phyloP scores from a whole-genome alignment of 192 early-diverging fungal species.

The Backusella psychrophila region DNA sequence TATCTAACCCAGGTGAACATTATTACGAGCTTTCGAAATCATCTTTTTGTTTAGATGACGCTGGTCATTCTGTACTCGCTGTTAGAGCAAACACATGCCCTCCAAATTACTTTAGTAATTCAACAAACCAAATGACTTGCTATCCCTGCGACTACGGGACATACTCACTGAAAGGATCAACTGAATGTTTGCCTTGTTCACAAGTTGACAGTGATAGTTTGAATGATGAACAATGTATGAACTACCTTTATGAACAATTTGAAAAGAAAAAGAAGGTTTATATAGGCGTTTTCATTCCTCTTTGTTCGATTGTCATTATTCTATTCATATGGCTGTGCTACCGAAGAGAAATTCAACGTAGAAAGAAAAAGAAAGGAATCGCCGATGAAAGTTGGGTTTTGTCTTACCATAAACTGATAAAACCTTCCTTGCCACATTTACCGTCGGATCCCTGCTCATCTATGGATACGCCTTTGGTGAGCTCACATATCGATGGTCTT shows the following conservation, averaged over 20 bases:
- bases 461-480: neutral
- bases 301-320: neutral
- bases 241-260: neutral
- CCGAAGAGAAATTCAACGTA: neutral
- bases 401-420: neutral
- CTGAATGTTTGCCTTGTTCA: conserved; percentile 7
- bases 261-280: neutral
- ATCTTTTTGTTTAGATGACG: neutral
- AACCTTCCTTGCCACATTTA: neutral
- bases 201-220: too few relatives aligned
- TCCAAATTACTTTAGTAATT: neutral
- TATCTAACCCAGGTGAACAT: conserved; percentile 11
- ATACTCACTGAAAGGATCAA: neutral
- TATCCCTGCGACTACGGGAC: conserved; percentile 1
- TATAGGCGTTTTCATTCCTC: conserved; percentile 17
- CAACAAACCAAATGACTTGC: neutral
- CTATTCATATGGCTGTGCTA: neutral
- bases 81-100: conserved; percentile 7
- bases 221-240: neutral
- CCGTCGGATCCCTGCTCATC: neutral
- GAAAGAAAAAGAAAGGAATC: neutral
- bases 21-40: neutral
- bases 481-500: neutral
- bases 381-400: neutral
- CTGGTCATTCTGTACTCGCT: neutral